Conservation (phyloP, 2,329 filamentous ascomycete species). For the Clarireedia homoeocarpa region DNA sequence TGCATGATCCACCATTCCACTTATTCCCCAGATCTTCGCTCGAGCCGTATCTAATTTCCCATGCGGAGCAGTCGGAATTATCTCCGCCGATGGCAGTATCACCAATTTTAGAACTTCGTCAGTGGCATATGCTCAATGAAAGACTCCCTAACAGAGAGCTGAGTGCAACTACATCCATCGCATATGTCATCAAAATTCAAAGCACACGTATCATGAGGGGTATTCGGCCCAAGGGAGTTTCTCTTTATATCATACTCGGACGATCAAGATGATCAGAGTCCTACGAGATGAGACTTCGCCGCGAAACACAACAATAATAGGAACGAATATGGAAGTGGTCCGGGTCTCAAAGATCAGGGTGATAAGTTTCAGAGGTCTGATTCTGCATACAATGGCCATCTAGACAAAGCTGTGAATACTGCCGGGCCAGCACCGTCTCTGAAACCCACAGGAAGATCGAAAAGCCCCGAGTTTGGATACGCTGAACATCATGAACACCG, state of each 20-base stretch:
- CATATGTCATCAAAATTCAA: no score
- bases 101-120: no score
- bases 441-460: not conserved
- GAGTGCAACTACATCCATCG: no score
- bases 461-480: not conserved
- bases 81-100: no score
- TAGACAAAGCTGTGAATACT: slow-evolving; percentile 12
- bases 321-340: slow-evolving; percentile 14
- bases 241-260: not conserved
- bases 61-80: no score
- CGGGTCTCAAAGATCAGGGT: slow-evolving; percentile 14
- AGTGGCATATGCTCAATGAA: no score
- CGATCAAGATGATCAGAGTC: slow-evolving; percentile 5
- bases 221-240: no score
- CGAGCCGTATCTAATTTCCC: no score
- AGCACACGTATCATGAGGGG: no score
- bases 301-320: not conserved
- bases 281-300: slow-evolving; percentile 11
- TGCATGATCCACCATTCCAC: no score
- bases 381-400: slow-evolving; percentile 9
- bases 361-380: slow-evolving; percentile 18
- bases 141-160: no score
- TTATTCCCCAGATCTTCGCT: no score
- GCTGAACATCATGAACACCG: slow-evolving; percentile 13
- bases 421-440: slow-evolving; percentile 12